phyloP scores from a whole-genome alignment of 441 rosid species.

The Corymbia citriodora region DNA sequence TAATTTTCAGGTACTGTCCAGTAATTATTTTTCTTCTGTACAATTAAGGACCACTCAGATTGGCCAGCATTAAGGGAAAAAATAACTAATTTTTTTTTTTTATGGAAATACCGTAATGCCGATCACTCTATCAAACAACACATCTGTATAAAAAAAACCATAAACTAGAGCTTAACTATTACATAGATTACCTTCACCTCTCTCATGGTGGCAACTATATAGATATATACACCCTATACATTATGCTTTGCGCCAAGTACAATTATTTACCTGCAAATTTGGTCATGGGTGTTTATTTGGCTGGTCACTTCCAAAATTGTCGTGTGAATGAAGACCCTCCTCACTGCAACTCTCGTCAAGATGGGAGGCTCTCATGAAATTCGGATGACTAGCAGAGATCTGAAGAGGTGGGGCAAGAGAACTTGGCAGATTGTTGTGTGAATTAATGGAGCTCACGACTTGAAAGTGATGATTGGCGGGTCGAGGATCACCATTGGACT shows the following conservation, averaged over 20 bases:
- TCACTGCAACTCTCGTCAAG: constrained; percentile 24
- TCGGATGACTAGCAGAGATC: constrained; percentile 26
- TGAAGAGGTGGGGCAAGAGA: constrained; percentile 19
- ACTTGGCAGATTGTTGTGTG: constrained; percentile 35
- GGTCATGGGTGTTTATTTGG: constrained; percentile 12
- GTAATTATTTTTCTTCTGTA: background rate
- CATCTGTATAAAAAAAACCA: background rate
- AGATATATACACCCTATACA: background rate
- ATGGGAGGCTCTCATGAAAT: constrained; percentile 31
- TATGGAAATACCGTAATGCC: background rate
- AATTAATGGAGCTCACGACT: constrained; percentile 31
- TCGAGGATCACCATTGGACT: constrained; percentile 32
- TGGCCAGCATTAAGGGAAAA: background rate
- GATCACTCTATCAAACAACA: background rate
- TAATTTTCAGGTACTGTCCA: background rate
- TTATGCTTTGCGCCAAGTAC: background rate
- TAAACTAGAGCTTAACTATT: background rate
- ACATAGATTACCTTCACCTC: background rate
- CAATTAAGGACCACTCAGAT: background rate
- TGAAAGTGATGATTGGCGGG: constrained; percentile 59
- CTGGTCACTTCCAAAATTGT: constrained; percentile 14
- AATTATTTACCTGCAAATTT: background rate
- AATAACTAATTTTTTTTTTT: background rate
- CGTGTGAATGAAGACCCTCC: constrained; percentile 19
- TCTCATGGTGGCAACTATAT: background rate